A percentile compares a stretch with the other conserved stretches of the same genome.
These are phyloP conservation scores for Aphanomyces astaci DNA, from an alignment of 352 stramenopile genomes.

Conservation along the genomic window DNA sequence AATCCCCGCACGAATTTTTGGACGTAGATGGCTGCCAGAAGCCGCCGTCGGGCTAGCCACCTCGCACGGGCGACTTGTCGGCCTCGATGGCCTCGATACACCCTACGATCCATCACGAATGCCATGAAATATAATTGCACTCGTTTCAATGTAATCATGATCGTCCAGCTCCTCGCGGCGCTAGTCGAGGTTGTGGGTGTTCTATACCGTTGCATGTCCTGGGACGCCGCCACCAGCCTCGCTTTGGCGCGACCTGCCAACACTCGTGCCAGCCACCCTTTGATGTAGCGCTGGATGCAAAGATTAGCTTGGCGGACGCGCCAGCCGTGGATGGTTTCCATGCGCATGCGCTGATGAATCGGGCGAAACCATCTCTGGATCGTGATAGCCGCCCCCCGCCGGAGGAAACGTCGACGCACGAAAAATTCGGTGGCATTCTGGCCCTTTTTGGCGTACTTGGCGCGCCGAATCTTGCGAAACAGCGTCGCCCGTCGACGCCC, in stretches of 20 bases:
- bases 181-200: constrained; percentile 24
- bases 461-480: constrained; percentile 59
- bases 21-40: constrained; percentile 3
- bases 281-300: constrained; percentile 46
- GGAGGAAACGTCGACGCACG: constrained; percentile 41
- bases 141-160: constrained; percentile 29
- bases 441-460: constrained; percentile 37
- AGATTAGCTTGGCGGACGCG: constrained; percentile 34
- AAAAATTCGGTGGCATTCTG: constrained; percentile 49
- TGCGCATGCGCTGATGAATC: constrained; percentile 33
- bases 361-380: constrained; percentile 46
- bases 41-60: not conserved
- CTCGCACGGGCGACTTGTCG: constrained; percentile 19
- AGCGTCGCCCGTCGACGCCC: constrained; percentile 46
- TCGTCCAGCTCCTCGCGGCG: no score
- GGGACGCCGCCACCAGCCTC: constrained; percentile 30
- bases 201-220: constrained; percentile 41
- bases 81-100: constrained; percentile 36
- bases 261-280: constrained; percentile 40
- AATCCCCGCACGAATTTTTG: constrained; percentile 14
- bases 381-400: constrained; percentile 33
- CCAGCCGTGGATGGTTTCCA: constrained; percentile 42
- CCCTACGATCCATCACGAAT: constrained; percentile 11
- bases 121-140: constrained; percentile 1
- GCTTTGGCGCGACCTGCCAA: constrained; percentile 32